phyloP scores from a whole-genome alignment of 1,284 basidiomycete genomes.

The Sanghuangporus weigelae region DNA sequence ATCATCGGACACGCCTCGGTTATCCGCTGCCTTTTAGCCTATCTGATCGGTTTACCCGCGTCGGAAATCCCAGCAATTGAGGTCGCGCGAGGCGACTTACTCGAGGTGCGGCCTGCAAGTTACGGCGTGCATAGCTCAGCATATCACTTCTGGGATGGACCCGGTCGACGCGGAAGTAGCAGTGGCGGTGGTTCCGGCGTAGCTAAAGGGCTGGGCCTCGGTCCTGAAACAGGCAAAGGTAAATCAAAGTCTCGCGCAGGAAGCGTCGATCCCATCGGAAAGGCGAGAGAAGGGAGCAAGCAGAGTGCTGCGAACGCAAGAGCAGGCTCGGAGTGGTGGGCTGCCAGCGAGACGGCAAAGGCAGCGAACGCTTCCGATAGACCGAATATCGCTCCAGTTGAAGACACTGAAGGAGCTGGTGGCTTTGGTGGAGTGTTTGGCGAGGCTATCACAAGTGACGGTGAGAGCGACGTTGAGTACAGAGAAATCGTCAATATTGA shows the following conservation, averaged over 20 bases:
- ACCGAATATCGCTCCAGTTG: not conserved
- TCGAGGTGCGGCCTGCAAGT: constrained; percentile 85
- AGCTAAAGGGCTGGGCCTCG: constrained; percentile 4
- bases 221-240: not conserved
- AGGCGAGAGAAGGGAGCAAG: constrained; percentile 7
- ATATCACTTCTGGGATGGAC: constrained; percentile 91
- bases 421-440: constrained; percentile 10
- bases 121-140: constrained; percentile 87
- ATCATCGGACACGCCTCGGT: constrained; percentile 92
- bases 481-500: not conserved
- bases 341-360: not conserved
- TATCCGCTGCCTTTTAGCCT: constrained; percentile 90
- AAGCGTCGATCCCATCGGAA: not conserved
- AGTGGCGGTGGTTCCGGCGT: not conserved
- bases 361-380: not conserved
- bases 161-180: constrained; percentile 40
- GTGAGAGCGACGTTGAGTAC: constrained; percentile 7
- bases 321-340: constrained; percentile 2
- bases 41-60: constrained; percentile 92
- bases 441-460: constrained; percentile 9
- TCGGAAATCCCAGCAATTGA: constrained; percentile 96
- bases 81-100: constrained; percentile 84
- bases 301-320: not conserved
- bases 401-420: constrained; percentile 5
- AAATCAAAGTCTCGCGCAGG: constrained; percentile 3